A percentile compares a stretch with the other conserved stretches of the same genome.
Conservation (phyloP, 2,329 filamentous ascomycete species). For the Monosporascus sp. region DNA sequence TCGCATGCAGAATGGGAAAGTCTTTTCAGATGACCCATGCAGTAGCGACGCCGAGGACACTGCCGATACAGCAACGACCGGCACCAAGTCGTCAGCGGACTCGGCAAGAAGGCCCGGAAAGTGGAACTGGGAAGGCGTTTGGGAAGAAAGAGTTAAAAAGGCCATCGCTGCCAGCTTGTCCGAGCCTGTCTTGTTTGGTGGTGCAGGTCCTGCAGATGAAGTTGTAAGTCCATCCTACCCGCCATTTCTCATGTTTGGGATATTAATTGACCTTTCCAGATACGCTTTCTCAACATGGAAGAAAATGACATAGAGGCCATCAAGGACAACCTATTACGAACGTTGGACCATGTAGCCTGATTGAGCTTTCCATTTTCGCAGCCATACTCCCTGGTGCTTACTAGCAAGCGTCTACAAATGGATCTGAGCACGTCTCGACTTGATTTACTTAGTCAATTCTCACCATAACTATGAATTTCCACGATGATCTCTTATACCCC, state of each 20-base stretch:
- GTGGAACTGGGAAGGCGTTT: slow-evolving; percentile 98
- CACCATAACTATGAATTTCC: not conserved
- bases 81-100: slow-evolving; percentile 3
- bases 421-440: not conserved
- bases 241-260: slow-evolving; percentile 1
- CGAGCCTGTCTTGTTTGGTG: slow-evolving; percentile 74
- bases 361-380: slow-evolving; percentile 1
- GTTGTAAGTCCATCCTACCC: slow-evolving; percentile 49
- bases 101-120: slow-evolving; percentile 61
- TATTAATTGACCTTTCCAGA: slow-evolving; percentile 35
- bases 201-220: slow-evolving; percentile 58
- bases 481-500: not conserved
- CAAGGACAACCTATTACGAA: slow-evolving; percentile 54
- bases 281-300: slow-evolving; percentile 62
- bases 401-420: slow-evolving; percentile 2
- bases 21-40: slow-evolving; percentile 15
- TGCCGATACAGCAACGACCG: slow-evolving; percentile 14
- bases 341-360: slow-evolving; percentile 32
- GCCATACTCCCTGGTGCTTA: slow-evolving; percentile 5
- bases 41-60: slow-evolving; percentile 4
- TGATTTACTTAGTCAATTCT: not conserved
- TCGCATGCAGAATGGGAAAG: slow-evolving; percentile 45
- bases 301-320: slow-evolving; percentile 52
- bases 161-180: slow-evolving; percentile 72
- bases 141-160: slow-evolving; percentile 82